phyloP scores from a whole-genome alignment of 106 monocot species.

The Narthecium ossifragum region DNA sequence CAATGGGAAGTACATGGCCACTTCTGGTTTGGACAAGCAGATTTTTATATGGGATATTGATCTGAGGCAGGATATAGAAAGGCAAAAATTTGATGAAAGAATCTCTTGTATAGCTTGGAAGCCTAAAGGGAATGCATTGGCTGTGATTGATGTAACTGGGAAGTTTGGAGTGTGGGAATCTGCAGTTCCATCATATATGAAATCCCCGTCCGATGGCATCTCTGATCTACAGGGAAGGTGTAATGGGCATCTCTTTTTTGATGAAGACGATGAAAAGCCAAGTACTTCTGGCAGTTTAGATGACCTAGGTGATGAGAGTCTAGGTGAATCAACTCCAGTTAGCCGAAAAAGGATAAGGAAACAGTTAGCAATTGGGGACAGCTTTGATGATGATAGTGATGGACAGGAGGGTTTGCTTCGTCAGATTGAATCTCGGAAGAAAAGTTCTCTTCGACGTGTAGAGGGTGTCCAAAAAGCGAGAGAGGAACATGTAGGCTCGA shows the following conservation, averaged over 20 bases:
- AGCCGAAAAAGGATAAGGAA: conserved; percentile 56
- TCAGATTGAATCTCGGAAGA: conserved; percentile 63
- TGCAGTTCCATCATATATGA: conserved; percentile 75
- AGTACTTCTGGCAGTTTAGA: conserved; percentile 53
- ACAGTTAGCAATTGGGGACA: conserved; percentile 27
- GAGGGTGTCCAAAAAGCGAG: conserved; percentile 14
- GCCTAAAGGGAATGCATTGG: conserved; percentile 72
- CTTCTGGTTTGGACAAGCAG: conserved; percentile 74
- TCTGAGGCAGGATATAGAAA: conserved; percentile 83
- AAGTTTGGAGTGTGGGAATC: conserved; percentile 85
- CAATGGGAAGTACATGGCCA: conserved; percentile 91
- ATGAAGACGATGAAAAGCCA: conserved; percentile 42
- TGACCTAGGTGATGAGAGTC: conserved; percentile 47
- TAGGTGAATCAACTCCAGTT: conserved; percentile 43
- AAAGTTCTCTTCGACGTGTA: conserved; percentile 22
- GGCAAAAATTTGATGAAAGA: conserved; percentile 79
- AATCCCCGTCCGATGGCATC: conserved; percentile 74
- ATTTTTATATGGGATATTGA: conserved; percentile 94
- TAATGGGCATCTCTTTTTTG: conserved; percentile 50
- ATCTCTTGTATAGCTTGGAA: conserved; percentile 84
- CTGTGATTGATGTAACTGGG: conserved; percentile 76
- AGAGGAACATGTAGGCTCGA: conserved; percentile 26
- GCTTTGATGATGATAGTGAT: conserved; percentile 54
- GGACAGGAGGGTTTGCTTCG: conserved; percentile 53
- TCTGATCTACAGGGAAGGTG: conserved; percentile 25